These are phyloP conservation scores for Podila minutissima DNA, from an alignment of 192 early-diverging fungal species.

Conservation along the genomic window DNA sequence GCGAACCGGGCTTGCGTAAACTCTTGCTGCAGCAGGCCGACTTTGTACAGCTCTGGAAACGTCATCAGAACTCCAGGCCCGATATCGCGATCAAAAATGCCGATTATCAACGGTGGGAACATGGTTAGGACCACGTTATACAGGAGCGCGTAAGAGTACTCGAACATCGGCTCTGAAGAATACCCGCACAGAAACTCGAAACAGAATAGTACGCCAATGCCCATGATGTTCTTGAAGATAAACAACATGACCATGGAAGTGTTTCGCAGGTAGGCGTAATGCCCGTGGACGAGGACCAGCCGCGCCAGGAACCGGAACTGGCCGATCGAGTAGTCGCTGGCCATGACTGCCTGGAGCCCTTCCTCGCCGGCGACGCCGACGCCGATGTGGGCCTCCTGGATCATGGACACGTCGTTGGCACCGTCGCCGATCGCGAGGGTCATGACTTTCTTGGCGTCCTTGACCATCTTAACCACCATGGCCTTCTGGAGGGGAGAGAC, in stretches of 20 bases:
- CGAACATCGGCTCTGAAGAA: constrained; percentile 76
- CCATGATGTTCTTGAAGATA: constrained; percentile 82
- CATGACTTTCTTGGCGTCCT: constrained; percentile 68
- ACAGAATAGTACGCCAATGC: constrained; percentile 78
- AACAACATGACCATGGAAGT: constrained; percentile 72
- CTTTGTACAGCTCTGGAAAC: constrained; percentile 78
- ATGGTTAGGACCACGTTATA: constrained; percentile 86
- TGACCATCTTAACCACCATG: constrained; percentile 76
- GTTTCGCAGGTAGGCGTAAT: constrained; percentile 70
- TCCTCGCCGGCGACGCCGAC: constrained; percentile 82
- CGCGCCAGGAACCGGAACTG: constrained; percentile 75
- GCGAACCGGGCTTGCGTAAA: constrained; percentile 73
- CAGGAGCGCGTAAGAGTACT: constrained; percentile 79
- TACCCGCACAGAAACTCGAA: constrained; percentile 86
- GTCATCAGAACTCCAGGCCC: constrained; percentile 64
- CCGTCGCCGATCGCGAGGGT: constrained; percentile 84
- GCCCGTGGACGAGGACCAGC: constrained; percentile 77
- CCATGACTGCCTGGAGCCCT: constrained; percentile 81
- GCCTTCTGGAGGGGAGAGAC: constrained; percentile 85
- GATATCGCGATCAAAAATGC: constrained; percentile 83
- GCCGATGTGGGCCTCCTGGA: constrained; percentile 83
- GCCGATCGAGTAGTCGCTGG: constrained; percentile 76
- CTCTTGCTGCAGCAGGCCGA: constrained; percentile 66
- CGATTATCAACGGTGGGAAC: constrained; percentile 71
- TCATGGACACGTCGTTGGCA: constrained; percentile 88